These are phyloP conservation scores for Saccharomycopsis babjevae DNA, from an alignment of 805 yeast species.

Conservation along the genomic window DNA sequence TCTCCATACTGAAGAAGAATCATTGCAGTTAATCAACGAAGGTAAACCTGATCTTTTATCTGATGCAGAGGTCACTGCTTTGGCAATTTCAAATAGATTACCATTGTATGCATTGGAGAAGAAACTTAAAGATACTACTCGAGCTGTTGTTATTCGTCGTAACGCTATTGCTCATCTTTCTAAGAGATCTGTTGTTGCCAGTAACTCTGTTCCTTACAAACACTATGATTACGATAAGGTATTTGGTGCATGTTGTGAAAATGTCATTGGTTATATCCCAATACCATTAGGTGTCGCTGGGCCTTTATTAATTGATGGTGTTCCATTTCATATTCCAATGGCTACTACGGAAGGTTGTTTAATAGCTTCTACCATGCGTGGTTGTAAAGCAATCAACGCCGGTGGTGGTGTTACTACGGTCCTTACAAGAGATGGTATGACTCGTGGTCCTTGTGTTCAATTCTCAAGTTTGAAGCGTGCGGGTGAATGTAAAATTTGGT, in stretches of 20 bases:
- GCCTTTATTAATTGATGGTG: slow-evolving; percentile 85
- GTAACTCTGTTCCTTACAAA: slow-evolving; percentile 65
- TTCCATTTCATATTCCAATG: slow-evolving; percentile 88
- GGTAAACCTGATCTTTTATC: slow-evolving; percentile 60
- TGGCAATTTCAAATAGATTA: slow-evolving; percentile 66
- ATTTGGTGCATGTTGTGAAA: slow-evolving; percentile 98
- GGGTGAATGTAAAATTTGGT: slow-evolving; percentile 91
- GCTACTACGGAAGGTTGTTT: slow-evolving; percentile 99
- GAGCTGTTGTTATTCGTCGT: slow-evolving; percentile 93
- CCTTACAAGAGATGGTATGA: slow-evolving; percentile 94
- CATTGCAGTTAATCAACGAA: slow-evolving; percentile 49
- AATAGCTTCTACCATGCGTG: slow-evolving; percentile 98
- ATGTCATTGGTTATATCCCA: slow-evolving; percentile 94
- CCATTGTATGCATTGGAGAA: slow-evolving; percentile 94
- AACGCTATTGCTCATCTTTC: slow-evolving; percentile 80
- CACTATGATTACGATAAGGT: slow-evolving; percentile 91
- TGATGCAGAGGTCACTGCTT: slow-evolving; percentile 62
- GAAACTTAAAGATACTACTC: slow-evolving; percentile 73
- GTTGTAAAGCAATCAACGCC: slow-evolving; percentile 93
- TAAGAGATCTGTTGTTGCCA: slow-evolving; percentile 67
- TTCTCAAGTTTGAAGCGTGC: slow-evolving; percentile 78
- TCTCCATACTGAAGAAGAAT: slow-evolving; percentile 50
- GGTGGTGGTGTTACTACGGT: slow-evolving; percentile 96
- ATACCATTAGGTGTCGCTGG: slow-evolving; percentile 98
- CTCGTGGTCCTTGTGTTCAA: slow-evolving; percentile 96